Percentiles rank a stretch among this genome's conserved stretches.
Conservation (phyloP, 2,329 filamentous ascomycete genomes). For the Penicillium sp. region DNA sequence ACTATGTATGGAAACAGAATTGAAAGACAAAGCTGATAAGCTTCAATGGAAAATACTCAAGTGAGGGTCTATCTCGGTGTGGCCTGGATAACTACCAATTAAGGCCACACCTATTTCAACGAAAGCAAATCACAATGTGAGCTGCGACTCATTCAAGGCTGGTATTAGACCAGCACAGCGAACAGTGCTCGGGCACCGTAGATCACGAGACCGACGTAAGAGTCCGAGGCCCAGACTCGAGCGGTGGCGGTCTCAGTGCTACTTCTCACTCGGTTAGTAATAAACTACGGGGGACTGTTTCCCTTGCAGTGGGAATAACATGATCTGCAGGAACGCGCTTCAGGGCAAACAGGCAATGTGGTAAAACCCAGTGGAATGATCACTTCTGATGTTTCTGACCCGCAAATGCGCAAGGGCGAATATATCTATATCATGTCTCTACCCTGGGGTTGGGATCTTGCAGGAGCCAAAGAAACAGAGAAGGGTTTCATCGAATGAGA, state of each 20-base stretch:
- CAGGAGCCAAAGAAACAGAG: conserved; percentile 11
- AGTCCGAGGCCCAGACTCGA: background rate
- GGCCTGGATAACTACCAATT: background rate
- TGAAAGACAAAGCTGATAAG: background rate
- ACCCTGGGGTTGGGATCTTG: conserved; percentile 7
- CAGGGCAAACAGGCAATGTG: conserved; percentile 9
- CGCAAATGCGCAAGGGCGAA: conserved; percentile 14
- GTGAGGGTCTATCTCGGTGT: background rate
- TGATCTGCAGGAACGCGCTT: conserved; percentile 5
- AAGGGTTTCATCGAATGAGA: conserved; percentile 2
- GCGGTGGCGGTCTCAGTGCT: background rate
- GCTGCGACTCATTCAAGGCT: background rate
- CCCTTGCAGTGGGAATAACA: conserved; percentile 13
- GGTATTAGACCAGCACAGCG: conserved; percentile 1
- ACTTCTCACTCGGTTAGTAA: background rate
- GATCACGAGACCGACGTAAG: conserved; percentile 8
- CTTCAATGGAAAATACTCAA: background rate
- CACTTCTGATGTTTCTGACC: conserved; percentile 1
- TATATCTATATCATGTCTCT: conserved; percentile 8
- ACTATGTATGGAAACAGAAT: background rate
- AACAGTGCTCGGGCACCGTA: conserved; percentile 1
- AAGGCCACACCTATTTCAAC: background rate
- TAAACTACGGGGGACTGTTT: background rate
- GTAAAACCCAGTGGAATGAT: background rate
- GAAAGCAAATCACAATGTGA: background rate